These are phyloP conservation scores for Candida sp. DNA, from an alignment of 1,139 yeast genomes.

Conservation along the genomic window DNA sequence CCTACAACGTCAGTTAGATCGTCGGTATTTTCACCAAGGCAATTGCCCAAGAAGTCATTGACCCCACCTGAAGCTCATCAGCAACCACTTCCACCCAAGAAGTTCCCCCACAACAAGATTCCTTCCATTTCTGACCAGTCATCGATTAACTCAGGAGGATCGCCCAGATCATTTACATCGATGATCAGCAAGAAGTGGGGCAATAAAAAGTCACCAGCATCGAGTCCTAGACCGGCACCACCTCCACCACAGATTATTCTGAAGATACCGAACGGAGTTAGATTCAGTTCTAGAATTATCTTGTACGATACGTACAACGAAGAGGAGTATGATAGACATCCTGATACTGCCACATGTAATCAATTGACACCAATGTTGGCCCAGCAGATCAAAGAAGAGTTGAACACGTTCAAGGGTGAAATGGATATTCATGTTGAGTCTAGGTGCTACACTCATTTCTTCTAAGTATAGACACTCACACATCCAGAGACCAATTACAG, in stretches of 20 bases:
- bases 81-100: slow-evolving; percentile 17
- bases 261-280: slow-evolving; percentile 43
- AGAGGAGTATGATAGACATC: slow-evolving; percentile 90
- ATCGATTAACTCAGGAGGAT: slow-evolving; percentile 18
- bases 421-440: slow-evolving; percentile 87
- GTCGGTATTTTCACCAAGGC: slow-evolving; percentile 5
- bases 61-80: slow-evolving; percentile 2
- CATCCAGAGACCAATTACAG: too few relatives aligned
- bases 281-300: slow-evolving; percentile 83
- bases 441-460: slow-evolving; percentile 82
- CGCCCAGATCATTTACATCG: slow-evolving; percentile 37
- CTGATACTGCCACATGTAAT: slow-evolving; percentile 93
- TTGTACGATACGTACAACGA: slow-evolving; percentile 87
- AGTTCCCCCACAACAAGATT: slow-evolving; percentile 30
- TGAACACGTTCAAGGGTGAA: slow-evolving; percentile 74
- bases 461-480: slow-evolving; percentile 18
- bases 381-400: slow-evolving; percentile 84
- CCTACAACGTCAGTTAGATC: not conserved
- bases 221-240: slow-evolving; percentile 12
- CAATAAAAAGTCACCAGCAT: slow-evolving; percentile 5
- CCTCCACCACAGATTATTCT: slow-evolving; percentile 10
- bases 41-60: not conserved
- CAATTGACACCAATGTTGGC: slow-evolving; percentile 90
- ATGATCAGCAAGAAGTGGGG: slow-evolving; percentile 31
- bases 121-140: slow-evolving; percentile 25